A percentile compares a stretch with the other conserved stretches of the same genome.
Evolutionary conservation across 139 green algal species (phyloP).

Genomic region (Chlorella sp.): DNA sequence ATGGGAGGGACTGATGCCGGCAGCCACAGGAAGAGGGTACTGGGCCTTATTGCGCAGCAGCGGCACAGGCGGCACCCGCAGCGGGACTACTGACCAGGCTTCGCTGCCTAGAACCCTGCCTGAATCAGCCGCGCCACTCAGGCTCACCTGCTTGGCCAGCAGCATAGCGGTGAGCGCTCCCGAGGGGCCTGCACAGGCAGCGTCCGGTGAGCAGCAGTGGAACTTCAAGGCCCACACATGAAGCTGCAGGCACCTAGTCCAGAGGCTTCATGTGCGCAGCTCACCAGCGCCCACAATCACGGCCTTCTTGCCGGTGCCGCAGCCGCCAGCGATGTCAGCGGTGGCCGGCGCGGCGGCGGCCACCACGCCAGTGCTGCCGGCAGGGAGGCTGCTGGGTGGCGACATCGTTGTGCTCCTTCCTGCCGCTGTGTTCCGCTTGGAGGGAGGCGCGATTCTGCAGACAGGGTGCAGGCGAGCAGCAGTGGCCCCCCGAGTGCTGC

Average conservation of each 20-base stretch:
- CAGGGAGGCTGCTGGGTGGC: neutral
- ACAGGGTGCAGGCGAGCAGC: neutral
- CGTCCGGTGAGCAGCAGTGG: neutral
- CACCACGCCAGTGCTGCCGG: neutral
- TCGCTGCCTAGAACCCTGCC: too few relatives aligned
- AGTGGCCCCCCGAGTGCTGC: neutral
- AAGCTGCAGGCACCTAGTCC: neutral
- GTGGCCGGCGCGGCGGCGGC: too few relatives aligned
- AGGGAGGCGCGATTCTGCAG: neutral
- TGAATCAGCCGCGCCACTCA: too few relatives aligned
- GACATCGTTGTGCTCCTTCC: too few relatives aligned
- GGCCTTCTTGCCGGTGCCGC: conserved; percentile 1
- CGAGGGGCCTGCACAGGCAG: neutral
- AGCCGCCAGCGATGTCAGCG: neutral
- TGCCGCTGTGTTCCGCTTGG: neutral
- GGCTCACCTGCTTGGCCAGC: conserved; percentile 12
- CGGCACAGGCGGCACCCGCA: too few relatives aligned
- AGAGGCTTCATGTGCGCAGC: too few relatives aligned
- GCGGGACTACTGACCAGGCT: too few relatives aligned
- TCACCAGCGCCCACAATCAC: conserved; percentile 11
- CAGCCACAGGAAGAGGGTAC: too few relatives aligned
- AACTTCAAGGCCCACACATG: neutral
- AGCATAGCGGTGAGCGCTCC: conserved; percentile 7
- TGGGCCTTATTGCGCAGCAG: too few relatives aligned
- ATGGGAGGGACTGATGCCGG: too few relatives aligned